Evolutionary conservation across 1,139 yeast genomes (phyloP).

Genomic region (Kodamaea anthophila): DNA sequence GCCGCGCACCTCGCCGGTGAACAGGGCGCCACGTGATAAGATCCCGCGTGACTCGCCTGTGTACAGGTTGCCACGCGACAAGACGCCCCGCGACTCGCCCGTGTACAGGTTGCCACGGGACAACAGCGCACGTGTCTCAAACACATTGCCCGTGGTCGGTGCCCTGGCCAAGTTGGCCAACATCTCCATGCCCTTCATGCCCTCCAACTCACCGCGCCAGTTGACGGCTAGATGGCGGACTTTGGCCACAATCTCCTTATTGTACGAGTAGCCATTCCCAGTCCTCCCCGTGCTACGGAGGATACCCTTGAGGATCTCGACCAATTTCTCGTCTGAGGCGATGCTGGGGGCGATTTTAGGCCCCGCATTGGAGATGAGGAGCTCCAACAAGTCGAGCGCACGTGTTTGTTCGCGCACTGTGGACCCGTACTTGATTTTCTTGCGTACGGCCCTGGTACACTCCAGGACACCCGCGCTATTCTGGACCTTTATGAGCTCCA

Average conservation of each 20-base stretch:
- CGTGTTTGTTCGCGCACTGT: constrained; percentile 50
- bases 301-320: constrained; percentile 58
- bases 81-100: constrained; percentile 3
- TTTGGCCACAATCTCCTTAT: constrained; percentile 41
- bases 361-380: constrained; percentile 74
- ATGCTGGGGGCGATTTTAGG: constrained; percentile 37
- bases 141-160: constrained; percentile 8
- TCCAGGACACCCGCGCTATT: constrained; percentile 52
- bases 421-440: constrained; percentile 80
- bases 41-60: constrained; percentile 4
- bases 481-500: constrained; percentile 37
- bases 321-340: constrained; percentile 66
- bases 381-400: constrained; percentile 66
- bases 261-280: constrained; percentile 35
- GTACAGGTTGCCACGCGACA: too few species aligned
- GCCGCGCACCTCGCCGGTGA: constrained; percentile 5
- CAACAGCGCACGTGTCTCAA: constrained; percentile 5
- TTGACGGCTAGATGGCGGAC: constrained; percentile 48
- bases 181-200: constrained; percentile 44
- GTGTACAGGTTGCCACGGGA: background rate
- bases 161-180: constrained; percentile 33
- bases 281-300: constrained; percentile 30
- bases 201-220: constrained; percentile 57
- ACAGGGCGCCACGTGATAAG: too few species aligned
- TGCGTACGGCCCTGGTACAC: constrained; percentile 87